Base-by-base conservation (phyloP, 1,284 basidiomycete species). In the Leccinum subrobustum region DNA sequence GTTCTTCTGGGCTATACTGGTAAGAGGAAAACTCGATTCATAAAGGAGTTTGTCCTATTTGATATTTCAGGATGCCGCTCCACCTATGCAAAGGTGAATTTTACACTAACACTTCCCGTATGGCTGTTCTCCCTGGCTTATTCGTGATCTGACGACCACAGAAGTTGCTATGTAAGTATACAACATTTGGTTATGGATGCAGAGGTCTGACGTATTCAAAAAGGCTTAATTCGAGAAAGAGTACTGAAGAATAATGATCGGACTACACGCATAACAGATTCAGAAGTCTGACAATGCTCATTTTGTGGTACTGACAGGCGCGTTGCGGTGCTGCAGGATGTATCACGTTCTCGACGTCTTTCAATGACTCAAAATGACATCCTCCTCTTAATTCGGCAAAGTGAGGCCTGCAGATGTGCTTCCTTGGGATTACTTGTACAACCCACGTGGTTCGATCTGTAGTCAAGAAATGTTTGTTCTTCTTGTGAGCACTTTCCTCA, bases 1-100 rank as follows among this genome's bases (percentile, higher is more conserved):
- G 51, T 6, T 33, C 57, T 29, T 9, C 31, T 12, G 12, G 42
- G 27, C 27, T 63, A 39, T 44, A 67, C 57, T 63, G 57, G 65
- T 58, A 37, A 58, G 59, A 27, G 54, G 20, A 18, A 18, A 1
- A 12, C 12, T 44, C 12, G 6, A 37, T 25, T 44, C 11, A 12
- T 6, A 44, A 44, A 2, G 23, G 23, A 50, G 48, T 50, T 50
- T 14, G 7, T 50, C 48, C 4, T 16, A 50, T 50, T 27, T 27
- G 6, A 27, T 6, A 25, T 16, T 50, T 25, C 23, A 50, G 23
- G 48, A 50, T 50, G 48, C 16, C 23, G 8, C 23, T 50, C 14
- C 25, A 50, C 25, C 20, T 50, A 16, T 23, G 47, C 20, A 50
- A 50, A 4, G 4, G 48, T 25, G 16, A 50, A 25, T 12, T 50